phyloP scores from a whole-genome alignment of 208 protist species.

The Crithidia sp. region DNA sequence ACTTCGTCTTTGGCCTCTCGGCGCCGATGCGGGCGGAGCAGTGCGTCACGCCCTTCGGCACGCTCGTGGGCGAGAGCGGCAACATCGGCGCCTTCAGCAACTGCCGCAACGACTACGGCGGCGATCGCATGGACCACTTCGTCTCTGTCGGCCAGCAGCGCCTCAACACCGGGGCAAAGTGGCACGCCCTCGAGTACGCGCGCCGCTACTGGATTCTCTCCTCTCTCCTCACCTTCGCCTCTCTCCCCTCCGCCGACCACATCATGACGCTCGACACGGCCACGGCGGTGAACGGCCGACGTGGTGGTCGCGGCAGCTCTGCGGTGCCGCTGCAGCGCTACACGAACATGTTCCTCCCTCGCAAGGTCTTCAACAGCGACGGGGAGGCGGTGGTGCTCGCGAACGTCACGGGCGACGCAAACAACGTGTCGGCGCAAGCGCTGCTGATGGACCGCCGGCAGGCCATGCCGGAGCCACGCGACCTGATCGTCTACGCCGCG shows the following conservation, averaged over 20 bases:
- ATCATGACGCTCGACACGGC: constrained; percentile 24
- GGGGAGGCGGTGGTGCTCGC: not conserved
- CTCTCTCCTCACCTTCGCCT: constrained; percentile 37
- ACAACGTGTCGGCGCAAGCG: constrained; percentile 31
- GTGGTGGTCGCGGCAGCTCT: constrained; percentile 24
- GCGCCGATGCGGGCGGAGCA: constrained; percentile 27
- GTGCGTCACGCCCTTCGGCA: constrained; percentile 63
- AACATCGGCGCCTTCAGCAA: constrained; percentile 76
- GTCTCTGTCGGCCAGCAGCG: constrained; percentile 54
- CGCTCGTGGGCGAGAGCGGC: constrained; percentile 53
- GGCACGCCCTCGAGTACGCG: constrained; percentile 71
- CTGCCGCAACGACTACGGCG: constrained; percentile 55
- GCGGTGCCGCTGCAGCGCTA: constrained; percentile 32
- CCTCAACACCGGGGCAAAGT: constrained; percentile 66
- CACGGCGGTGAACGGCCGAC: constrained; percentile 25
- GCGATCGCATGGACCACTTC: constrained; percentile 57
- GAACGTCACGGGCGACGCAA: constrained; percentile 25
- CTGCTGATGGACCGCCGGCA: constrained; percentile 26
- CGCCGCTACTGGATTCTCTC: constrained; percentile 70
- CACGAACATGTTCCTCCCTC: constrained; percentile 37
- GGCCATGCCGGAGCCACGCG: constrained; percentile 31
- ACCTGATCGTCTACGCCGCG: constrained; percentile 51
- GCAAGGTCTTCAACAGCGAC: not conserved
- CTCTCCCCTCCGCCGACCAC: constrained; percentile 26
- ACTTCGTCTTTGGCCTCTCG: constrained; percentile 54